phyloP scores from a whole-genome alignment of 2,329 filamentous ascomycete genomes.

The Alternaria conjuncta region DNA sequence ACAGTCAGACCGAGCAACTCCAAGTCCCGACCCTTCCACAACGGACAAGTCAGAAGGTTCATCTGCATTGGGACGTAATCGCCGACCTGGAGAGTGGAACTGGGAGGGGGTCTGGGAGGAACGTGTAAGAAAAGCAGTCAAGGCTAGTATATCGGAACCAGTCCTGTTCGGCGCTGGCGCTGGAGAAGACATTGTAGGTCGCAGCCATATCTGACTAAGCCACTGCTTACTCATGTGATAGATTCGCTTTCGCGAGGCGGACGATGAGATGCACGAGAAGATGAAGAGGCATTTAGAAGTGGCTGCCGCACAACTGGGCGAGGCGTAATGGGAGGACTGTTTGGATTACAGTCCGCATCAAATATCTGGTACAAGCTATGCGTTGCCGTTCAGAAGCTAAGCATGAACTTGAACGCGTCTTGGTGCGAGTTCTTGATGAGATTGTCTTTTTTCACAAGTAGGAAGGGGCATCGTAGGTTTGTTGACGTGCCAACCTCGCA shows the following conservation, averaged over 20 bases:
- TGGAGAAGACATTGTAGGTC: slow-evolving; percentile 72
- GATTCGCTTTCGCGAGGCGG: slow-evolving; percentile 49
- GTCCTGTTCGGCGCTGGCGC: slow-evolving; percentile 74
- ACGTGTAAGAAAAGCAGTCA: slow-evolving; percentile 79
- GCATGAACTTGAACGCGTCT: background rate
- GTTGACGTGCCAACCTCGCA: slow-evolving; percentile 1
- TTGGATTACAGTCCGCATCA: background rate
- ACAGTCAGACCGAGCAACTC: slow-evolving; percentile 22
- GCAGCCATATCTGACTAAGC: too few species aligned
- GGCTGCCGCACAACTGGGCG: slow-evolving; percentile 22
- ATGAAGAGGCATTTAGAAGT: slow-evolving; percentile 40
- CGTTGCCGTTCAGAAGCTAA: background rate
- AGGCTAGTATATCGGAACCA: slow-evolving; percentile 77
- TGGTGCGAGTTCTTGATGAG: background rate
- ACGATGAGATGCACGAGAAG: slow-evolving; percentile 39
- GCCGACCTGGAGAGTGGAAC: slow-evolving; percentile 86
- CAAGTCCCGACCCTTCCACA: slow-evolving; percentile 33
- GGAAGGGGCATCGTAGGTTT: background rate
- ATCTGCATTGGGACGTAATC: slow-evolving; percentile 54
- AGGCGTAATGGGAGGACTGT: slow-evolving; percentile 10
- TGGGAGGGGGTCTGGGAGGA: slow-evolving; percentile 98
- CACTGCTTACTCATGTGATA: slow-evolving; percentile 20
- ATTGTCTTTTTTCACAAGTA: background rate
- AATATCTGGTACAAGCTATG: background rate
- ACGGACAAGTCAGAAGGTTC: slow-evolving; percentile 22